Percentiles rank a stretch among this genome's conserved stretches.
Evolutionary conservation across 148 eudicot genomes (phyloP).

Genomic region (Chenopodium berlandieri): DNA sequence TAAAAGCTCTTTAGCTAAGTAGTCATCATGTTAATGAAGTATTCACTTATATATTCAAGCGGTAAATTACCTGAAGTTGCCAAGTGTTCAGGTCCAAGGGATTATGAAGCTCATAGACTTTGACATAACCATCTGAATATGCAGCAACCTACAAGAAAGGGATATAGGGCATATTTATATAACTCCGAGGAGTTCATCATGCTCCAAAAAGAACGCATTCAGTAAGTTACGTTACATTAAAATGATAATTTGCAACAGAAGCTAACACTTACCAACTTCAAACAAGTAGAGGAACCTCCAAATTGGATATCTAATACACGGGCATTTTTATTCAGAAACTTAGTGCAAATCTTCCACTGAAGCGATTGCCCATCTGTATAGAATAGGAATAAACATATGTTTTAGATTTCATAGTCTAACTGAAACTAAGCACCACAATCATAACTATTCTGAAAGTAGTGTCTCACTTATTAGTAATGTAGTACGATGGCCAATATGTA

Average conservation of each 20-base stretch:
- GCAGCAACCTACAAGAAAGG: slow-evolving; percentile 62
- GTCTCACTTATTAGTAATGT: background rate
- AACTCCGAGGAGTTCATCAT: slow-evolving; percentile 3
- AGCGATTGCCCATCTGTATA: slow-evolving; percentile 46
- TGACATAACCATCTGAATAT: slow-evolving; percentile 77
- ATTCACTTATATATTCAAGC: background rate
- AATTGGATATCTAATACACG: slow-evolving; percentile 69
- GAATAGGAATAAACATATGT: background rate
- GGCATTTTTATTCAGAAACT: slow-evolving; percentile 46
- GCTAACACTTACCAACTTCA: slow-evolving; percentile 66
- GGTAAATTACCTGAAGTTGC: slow-evolving; percentile 85
- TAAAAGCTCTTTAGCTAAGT: background rate
- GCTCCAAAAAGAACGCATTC: background rate
- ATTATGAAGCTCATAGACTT: slow-evolving; percentile 74
- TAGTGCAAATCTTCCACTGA: slow-evolving; percentile 79
- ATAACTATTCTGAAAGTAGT: background rate
- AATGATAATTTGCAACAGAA: background rate
- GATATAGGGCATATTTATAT: background rate
- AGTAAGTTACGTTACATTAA: background rate
- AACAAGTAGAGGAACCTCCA: slow-evolving; percentile 55
- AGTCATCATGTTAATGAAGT: background rate
- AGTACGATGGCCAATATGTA: background rate
- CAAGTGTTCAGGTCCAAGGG: slow-evolving; percentile 74
- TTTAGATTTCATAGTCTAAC: background rate
- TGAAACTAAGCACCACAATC: background rate